Evolutionary conservation across 495 filamentous ascomycete genomes (phyloP), one percentile per base, ranked within the genome.

Genomic region (Talaromyces trachyspermus): DNA sequence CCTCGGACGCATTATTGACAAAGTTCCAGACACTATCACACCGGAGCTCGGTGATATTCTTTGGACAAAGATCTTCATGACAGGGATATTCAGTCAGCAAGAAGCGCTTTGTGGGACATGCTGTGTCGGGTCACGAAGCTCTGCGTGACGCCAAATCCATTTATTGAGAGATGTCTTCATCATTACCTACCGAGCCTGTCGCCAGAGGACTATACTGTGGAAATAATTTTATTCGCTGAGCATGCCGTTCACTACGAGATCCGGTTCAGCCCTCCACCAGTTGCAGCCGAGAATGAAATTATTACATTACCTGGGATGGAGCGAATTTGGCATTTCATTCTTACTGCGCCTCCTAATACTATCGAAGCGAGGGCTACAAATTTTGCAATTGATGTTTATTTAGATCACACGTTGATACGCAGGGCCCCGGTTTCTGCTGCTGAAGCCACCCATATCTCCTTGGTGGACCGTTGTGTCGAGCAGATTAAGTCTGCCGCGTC

Each of bases 241-340:
- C 65, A 72, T n/a, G 62, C 70, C 0, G 61, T 72, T n/a, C 55
- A 53, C 19, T 78, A 79, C 27, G 62, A 74, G 33, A 54, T 68
- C 22, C 64, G 69, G n/a, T 62, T 70, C 53, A 60, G 69, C 17
- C 64, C 67, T 3, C 61, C 65, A 7, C 48, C 58, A 3, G 46
- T 59, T 19, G 63, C 62, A 3, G 58, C 53, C 9, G 75, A 73
- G 26, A 60, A 74, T 49, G 65, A 71, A 23, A 58, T 74, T 5
- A 65, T 81, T 17, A 56, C 70, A 11, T 72, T 84, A 42, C 68
- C 75, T 14, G 85, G 83, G 7, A 72, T 86, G 41, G 86, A 92
- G 43, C 74, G 87, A 33, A 69, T 96, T 39, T 97, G 91, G 91
- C 79, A 77, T 12, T 80, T 95, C 56, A 81, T 91, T 14, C 58